Percentiles rank a stretch among this genome's conserved stretches.
Evolutionary conservation across 495 filamentous ascomycete genomes (phyloP).

Genomic region (Glonium stellatum): DNA sequence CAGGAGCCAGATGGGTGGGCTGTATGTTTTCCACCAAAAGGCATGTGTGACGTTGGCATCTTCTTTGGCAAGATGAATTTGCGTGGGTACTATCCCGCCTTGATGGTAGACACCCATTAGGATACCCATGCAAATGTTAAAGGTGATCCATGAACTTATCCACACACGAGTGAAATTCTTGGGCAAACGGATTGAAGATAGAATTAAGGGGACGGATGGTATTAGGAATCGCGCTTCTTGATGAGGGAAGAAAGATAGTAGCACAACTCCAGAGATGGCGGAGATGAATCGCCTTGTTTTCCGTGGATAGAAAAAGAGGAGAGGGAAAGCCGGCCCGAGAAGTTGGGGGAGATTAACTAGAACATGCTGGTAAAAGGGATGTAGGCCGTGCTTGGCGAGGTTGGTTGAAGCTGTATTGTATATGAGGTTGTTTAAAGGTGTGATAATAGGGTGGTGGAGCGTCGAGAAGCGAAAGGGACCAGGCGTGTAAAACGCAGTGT

Average conservation of each 20-base stretch:
- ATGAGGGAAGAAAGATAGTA: constrained; percentile 81
- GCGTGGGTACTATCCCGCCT: constrained; percentile 80
- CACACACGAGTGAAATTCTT: constrained; percentile 47
- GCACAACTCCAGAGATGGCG: constrained; percentile 68
- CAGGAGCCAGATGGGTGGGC: constrained; percentile 85
- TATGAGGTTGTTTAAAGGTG: constrained; percentile 81
- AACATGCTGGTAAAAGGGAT: constrained; percentile 86
- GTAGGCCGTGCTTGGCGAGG: constrained; percentile 80
- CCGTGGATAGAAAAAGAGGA: constrained; percentile 52
- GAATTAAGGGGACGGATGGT: constrained; percentile 77
- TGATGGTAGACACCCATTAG: constrained; percentile 94
- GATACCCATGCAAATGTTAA: constrained; percentile 70
- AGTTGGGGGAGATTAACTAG: constrained; percentile 80
- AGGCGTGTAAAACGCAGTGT: constrained; percentile 71
- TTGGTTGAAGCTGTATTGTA: constrained; percentile 77
- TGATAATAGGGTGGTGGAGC: constrained; percentile 59
- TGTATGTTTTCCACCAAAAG: constrained; percentile 98
- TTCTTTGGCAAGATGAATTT: constrained; percentile 44
- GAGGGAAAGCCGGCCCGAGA: constrained; percentile 74
- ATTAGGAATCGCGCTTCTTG: constrained; percentile 94
- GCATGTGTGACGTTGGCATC: constrained; percentile 52
- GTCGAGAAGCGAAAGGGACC: constrained; percentile 50
- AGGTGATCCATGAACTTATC: constrained; percentile 66
- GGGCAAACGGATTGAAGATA: constrained; percentile 72
- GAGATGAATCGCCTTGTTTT: constrained; percentile 59